phyloP scores from a whole-genome alignment of 495 filamentous ascomycete genomes.

The Neurospora sp. region DNA sequence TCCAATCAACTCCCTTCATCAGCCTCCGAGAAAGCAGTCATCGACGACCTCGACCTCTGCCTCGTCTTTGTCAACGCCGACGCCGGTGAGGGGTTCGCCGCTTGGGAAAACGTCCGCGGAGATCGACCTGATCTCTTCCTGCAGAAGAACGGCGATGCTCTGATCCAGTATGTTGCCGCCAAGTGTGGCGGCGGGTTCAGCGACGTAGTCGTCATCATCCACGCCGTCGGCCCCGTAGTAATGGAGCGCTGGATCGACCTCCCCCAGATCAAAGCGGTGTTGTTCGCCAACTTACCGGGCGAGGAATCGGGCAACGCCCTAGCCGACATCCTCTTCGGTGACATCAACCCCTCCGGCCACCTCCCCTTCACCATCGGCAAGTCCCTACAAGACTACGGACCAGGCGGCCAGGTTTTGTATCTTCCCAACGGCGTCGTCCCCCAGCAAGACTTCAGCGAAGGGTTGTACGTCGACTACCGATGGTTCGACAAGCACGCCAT shows the following conservation, averaged over 20 bases:
- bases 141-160: conserved; percentile 66
- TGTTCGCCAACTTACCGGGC: conserved; percentile 82
- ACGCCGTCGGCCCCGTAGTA: conserved; percentile 79
- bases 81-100: conserved; percentile 55
- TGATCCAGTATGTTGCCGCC: conserved; percentile 60
- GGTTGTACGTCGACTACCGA: conserved; percentile 77
- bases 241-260: conserved; percentile 78
- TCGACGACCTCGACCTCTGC: conserved; percentile 53
- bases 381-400: conserved; percentile 69
- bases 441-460: conserved; percentile 73
- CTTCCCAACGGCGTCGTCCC: conserved; percentile 61
- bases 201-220: conserved; percentile 73
- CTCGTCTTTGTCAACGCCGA: conserved; percentile 55
- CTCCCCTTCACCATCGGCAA: conserved; percentile 89
- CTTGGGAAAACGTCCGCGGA: conserved; percentile 52
- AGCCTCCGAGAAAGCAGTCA: conserved; percentile 11
- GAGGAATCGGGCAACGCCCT: conserved; percentile 85
- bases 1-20: conserved; percentile 38
- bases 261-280: conserved; percentile 66
- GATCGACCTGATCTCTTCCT: conserved; percentile 75
- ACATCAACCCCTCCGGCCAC: conserved; percentile 74
- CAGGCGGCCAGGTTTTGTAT: conserved; percentile 64
- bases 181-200: conserved; percentile 56
- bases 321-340: conserved; percentile 74
- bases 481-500: conserved; percentile 71